phyloP scores from a whole-genome alignment of 2,329 filamentous ascomycete species.

The Aspergillus sp. region DNA sequence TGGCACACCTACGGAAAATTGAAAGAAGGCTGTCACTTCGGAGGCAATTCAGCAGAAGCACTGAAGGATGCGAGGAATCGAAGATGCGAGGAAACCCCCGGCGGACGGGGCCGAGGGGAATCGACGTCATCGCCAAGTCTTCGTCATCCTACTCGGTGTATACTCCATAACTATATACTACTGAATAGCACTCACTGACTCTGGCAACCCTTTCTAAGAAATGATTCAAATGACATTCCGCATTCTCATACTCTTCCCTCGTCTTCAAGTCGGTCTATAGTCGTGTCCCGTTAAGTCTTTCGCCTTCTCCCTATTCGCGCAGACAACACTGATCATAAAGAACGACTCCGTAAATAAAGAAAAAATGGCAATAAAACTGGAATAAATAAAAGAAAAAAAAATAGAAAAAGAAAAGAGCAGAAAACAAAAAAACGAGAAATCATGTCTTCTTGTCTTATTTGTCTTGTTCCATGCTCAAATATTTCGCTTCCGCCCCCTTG shows the following conservation, averaged over 20 bases:
- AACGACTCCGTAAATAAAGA: neutral
- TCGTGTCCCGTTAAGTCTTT: neutral
- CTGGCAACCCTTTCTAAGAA: too few species aligned
- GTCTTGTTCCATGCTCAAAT: conserved; percentile 47
- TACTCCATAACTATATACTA: too few species aligned
- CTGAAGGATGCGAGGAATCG: neutral
- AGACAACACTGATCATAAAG: too few species aligned
- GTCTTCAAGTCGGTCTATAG: neutral
- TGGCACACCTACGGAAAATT: neutral
- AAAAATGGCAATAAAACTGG: neutral
- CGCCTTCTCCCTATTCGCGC: neutral
- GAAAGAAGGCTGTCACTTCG: neutral
- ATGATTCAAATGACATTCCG: neutral
- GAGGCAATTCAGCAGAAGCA: neutral
- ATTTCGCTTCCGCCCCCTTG: conserved; percentile 73
- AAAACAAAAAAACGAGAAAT: neutral
- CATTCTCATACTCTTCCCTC: neutral
- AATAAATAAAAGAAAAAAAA: neutral
- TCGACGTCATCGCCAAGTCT: conserved; percentile 1
- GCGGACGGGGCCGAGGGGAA: neutral
- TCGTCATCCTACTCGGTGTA: neutral
- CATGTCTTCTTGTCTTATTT: neutral
- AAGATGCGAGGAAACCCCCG: neutral
- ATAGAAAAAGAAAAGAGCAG: neutral
- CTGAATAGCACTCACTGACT: too few species aligned